These are phyloP conservation scores for Daldinia caldariorum DNA, from an alignment of 495 filamentous ascomycete genomes.

Conservation along the genomic window DNA sequence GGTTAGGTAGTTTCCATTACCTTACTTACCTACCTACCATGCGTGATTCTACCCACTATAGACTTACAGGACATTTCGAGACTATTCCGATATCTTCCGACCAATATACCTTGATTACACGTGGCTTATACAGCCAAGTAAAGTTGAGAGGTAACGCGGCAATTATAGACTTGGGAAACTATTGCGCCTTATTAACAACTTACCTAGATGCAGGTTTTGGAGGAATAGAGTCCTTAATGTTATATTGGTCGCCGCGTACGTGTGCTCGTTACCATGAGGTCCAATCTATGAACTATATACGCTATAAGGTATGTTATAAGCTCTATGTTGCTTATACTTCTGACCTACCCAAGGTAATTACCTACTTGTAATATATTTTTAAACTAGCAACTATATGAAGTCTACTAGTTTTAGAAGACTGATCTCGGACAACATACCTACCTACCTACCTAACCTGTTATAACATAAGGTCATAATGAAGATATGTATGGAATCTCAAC, in stretches of 20 bases:
- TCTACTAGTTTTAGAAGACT: too few species aligned
- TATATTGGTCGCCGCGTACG: conserved; percentile 17
- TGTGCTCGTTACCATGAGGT: not conserved
- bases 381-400: too few species aligned
- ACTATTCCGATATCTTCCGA: conserved; percentile 4
- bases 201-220: conserved; percentile 7
- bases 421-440: too few species aligned
- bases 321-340: too few species aligned
- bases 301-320: too few species aligned
- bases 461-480: too few species aligned
- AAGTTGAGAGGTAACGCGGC: not conserved
- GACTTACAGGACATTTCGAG: not conserved
- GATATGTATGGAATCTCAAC: too few species aligned
- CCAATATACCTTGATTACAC: conserved; percentile 23
- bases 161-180: conserved; percentile 1
- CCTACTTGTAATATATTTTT: too few species aligned
- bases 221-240: conserved; percentile 15
- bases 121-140: not conserved
- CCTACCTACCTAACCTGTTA: too few species aligned
- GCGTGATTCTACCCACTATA: conserved; percentile 3
- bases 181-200: not conserved
- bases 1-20: conserved; percentile 9
- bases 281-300: not conserved
- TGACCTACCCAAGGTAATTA: too few species aligned
- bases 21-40: not conserved